Base-by-base conservation (phyloP, 2,329 filamentous ascomycete species). In the Stromatinia cepivora region DNA sequence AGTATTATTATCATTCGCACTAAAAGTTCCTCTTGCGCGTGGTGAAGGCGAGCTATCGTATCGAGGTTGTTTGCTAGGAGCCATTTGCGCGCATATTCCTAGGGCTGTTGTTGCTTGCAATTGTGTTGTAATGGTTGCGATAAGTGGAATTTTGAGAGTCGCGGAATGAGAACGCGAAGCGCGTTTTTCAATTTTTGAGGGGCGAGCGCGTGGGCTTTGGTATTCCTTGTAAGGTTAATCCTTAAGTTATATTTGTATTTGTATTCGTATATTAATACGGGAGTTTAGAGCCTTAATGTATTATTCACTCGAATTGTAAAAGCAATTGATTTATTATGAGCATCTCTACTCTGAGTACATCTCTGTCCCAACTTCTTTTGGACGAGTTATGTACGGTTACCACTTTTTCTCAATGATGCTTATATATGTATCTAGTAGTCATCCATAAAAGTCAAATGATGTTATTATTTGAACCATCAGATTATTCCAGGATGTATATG, bases 21-120 rank as follows among this genome's bases (percentile, higher is more conserved):
- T 42, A 22, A 25, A 22, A 36, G 34, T 63, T 34, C 46, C 25
- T 54, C 66, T 50, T n/a, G 42, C 59, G 45, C 66, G 66, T 28
- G 66, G 66, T n/a, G 66, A 68, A 25, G 66, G 66, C 25, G 66
- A 68, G 48, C 66, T 68, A 25, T 68, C 58, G 17, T 68, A 68
- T 53, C 66, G 66, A 53, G 36, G 46, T 53, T 68, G 57, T 46
- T 63, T 68, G 25, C 46, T 63, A 54, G 59, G 50, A 53, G 66
- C 66, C 66, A 68, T 68, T 54, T 63, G 58, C 28, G 34, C 57
- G 57, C 66, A 68, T 68, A n/a, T 68, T 64, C 57, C 28, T 34
- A 39, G 42, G 42, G 4, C 20, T 63, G 22, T 46, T 46, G 48
- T 50, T 28, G 59, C 45, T 25, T 59, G 54, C n/a, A 53, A 62